Conservation (phyloP, 2,329 filamentous ascomycete species). For the Fusarium sp. region DNA sequence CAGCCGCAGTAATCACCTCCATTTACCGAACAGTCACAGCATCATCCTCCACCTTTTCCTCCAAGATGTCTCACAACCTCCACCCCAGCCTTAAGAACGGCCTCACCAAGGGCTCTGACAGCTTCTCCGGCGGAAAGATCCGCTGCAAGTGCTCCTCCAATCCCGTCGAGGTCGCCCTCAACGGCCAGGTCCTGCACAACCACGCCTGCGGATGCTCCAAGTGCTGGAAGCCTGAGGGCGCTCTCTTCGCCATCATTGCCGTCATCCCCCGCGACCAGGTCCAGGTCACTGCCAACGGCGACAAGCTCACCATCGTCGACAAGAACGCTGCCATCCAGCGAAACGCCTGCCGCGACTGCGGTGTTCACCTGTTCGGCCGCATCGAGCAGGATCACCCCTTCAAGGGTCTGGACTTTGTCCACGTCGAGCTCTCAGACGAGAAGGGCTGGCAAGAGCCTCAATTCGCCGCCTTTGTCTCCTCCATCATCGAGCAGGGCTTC, state of each 20-base stretch:
- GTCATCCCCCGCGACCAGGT: slow-evolving; percentile 70
- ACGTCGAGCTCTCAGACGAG: slow-evolving; percentile 70
- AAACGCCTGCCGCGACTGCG: slow-evolving; percentile 71
- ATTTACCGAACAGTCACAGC: slow-evolving; percentile 32
- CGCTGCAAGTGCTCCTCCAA: slow-evolving; percentile 69
- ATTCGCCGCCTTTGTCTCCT: slow-evolving; percentile 76
- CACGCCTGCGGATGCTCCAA: slow-evolving; percentile 79
- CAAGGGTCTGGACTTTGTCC: slow-evolving; percentile 77
- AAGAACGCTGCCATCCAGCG: slow-evolving; percentile 69
- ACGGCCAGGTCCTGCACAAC: slow-evolving; percentile 73
- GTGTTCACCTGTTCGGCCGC: slow-evolving; percentile 73
- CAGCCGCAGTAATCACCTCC: slow-evolving; percentile 40
- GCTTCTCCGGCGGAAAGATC: slow-evolving; percentile 71
- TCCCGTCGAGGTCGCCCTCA: slow-evolving; percentile 70
- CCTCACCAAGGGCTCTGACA: slow-evolving; percentile 65
- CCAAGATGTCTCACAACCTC: slow-evolving; percentile 53
- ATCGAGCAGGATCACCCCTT: slow-evolving; percentile 76
- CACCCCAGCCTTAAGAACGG: slow-evolving; percentile 75
- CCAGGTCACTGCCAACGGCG: slow-evolving; percentile 66
- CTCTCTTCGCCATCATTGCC: slow-evolving; percentile 74
- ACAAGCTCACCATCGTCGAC: slow-evolving; percentile 71
- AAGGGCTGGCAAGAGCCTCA: slow-evolving; percentile 80
- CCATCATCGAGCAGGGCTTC: slow-evolving; percentile 77
- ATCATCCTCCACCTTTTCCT: slow-evolving; percentile 10
- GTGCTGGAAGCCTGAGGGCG: slow-evolving; percentile 76